These are phyloP conservation scores for Physaria fendleri DNA, from an alignment of 345 rosid genomes.

Conservation along the genomic window DNA sequence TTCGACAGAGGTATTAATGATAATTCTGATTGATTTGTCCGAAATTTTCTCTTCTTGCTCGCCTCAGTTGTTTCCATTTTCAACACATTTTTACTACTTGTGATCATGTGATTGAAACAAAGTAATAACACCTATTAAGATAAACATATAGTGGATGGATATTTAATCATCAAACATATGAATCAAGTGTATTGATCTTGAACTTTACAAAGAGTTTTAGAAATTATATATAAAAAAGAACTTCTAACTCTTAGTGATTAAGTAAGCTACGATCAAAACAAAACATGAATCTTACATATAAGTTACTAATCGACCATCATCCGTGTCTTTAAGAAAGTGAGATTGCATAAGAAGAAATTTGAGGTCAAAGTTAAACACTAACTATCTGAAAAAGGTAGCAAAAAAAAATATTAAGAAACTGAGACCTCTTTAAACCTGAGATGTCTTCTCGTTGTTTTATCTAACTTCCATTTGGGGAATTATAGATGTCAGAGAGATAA, in stretches of 20 bases:
- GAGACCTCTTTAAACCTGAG: conserved; percentile 22
- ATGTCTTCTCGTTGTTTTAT: conserved; percentile 22
- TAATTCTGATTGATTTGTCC: conserved; percentile 21
- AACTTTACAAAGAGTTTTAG: not conserved
- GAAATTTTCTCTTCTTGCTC: conserved; percentile 30
- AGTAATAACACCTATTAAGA: not conserved
- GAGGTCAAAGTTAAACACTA: not conserved
- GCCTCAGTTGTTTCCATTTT: conserved; percentile 20
- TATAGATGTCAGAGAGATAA: conserved; percentile 21
- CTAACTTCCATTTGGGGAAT: conserved; percentile 26
- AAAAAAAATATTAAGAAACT: conserved; percentile 1
- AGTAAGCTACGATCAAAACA: not conserved
- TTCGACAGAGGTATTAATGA: conserved; percentile 11
- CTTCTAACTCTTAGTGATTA: not conserved
- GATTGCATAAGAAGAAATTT: not conserved
- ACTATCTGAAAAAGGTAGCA: not conserved
- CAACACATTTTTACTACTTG: not conserved
- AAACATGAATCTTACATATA: not conserved
- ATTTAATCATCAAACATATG: not conserved
- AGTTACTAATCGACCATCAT: not conserved
- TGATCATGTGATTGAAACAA: not conserved
- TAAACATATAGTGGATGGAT: not conserved
- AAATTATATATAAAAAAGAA: not conserved
- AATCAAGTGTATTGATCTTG: not conserved
- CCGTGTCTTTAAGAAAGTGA: not conserved